Percentiles rank a stretch among this genome's conserved stretches.
Conservation (phyloP, 164 flowering plant species). For the Vitis rotundifolia region DNA sequence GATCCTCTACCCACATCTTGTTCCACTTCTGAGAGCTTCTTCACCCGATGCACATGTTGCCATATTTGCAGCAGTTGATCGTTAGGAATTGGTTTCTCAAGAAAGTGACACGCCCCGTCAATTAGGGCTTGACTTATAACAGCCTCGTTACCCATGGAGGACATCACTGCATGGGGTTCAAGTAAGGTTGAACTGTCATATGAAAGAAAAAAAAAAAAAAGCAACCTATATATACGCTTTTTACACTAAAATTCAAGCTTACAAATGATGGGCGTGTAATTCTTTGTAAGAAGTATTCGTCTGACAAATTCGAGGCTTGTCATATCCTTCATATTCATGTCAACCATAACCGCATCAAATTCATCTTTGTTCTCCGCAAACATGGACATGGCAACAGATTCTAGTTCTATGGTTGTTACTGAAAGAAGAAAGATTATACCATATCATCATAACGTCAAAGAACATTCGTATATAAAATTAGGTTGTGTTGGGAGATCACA, state of each 20-base stretch:
- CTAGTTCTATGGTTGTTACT: constrained; percentile 27
- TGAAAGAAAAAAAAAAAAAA: background rate
- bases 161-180: constrained; percentile 15
- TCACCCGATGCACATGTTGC: constrained; percentile 25
- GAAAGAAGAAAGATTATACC: constrained; percentile 1
- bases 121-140: constrained; percentile 7
- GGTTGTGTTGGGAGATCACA: too few species aligned
- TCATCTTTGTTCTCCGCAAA: constrained; percentile 8
- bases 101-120: constrained; percentile 24
- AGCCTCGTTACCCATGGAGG: background rate
- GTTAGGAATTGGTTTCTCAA: constrained; percentile 23
- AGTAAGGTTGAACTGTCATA: too few species aligned
- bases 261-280: constrained; percentile 22
- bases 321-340: constrained; percentile 14
- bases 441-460: too few species aligned
- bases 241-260: background rate
- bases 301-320: constrained; percentile 16
- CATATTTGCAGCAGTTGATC: constrained; percentile 19
- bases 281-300: background rate
- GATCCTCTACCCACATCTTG: background rate
- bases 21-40: background rate
- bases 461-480: too few species aligned
- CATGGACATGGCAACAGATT: constrained; percentile 26
- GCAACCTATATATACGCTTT: background rate
- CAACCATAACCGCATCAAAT: constrained; percentile 28